Conservation (phyloP, 805 yeast genomes). For the Blastobotrys attinorum region DNA sequence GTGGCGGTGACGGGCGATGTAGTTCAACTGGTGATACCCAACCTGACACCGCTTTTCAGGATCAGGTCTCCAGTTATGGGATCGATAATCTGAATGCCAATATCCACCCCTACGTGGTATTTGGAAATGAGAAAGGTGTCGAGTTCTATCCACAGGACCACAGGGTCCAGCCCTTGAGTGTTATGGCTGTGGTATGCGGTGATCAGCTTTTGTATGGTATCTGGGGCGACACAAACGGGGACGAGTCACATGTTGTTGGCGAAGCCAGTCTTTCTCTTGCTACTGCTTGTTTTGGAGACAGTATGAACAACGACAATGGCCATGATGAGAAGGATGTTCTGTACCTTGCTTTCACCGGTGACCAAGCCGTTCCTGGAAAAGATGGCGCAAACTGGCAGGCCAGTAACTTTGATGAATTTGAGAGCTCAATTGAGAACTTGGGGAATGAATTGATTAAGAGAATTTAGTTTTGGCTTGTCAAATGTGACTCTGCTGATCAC, state of each 20-base stretch:
- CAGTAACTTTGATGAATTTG: constrained; percentile 3
- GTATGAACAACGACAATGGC: constrained; percentile 5
- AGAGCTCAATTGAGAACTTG: constrained; percentile 2
- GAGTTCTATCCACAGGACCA: constrained; percentile 2
- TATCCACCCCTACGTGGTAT: constrained; percentile 6
- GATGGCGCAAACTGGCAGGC: constrained; percentile 8
- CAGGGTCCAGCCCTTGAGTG: constrained; percentile 7
- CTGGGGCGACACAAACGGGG: constrained; percentile 10
- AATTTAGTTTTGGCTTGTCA: too few relatives aligned
- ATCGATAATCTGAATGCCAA: constrained; percentile 4
- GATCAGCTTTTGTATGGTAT: constrained; percentile 6
- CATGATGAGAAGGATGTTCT: constrained; percentile 8
- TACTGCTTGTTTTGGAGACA: constrained; percentile 6
- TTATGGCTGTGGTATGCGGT: constrained; percentile 8
- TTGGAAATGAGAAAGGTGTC: constrained; percentile 6
- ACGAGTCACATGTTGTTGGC: constrained; percentile 6
- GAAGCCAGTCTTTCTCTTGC: constrained; percentile 8
- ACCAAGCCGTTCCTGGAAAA: constrained; percentile 7
- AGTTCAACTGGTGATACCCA: constrained; percentile 4
- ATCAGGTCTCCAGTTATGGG: constrained; percentile 1
- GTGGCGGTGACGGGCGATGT: constrained; percentile 6
- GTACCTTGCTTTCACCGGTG: constrained; percentile 6
- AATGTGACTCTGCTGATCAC: too few relatives aligned
- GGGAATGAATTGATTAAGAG: constrained; percentile 6
- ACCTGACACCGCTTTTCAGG: constrained; percentile 2